These are phyloP conservation scores for Murraya koenigii DNA, from an alignment of 345 rosid genomes.

Conservation along the genomic window DNA sequence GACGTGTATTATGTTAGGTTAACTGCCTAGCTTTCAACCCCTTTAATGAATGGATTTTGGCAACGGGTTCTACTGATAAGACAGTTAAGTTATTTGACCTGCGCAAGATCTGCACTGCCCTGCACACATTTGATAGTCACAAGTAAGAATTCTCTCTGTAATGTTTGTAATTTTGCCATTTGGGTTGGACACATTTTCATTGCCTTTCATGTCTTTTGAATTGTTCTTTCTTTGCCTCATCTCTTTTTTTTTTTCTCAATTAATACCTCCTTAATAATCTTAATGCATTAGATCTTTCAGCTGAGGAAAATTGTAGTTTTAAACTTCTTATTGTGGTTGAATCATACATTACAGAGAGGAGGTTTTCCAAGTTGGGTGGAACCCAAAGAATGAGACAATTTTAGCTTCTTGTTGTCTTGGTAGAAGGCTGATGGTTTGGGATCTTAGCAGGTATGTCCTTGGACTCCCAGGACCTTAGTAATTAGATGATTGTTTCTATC, in stretches of 20 bases:
- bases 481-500: not conserved
- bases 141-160: conserved; percentile 56
- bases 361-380: conserved; percentile 99
- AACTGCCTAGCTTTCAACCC: conserved; percentile 99
- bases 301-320: not conserved
- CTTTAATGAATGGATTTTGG: conserved; percentile 97
- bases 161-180: too few relatives aligned
- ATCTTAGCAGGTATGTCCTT: conserved; percentile 85
- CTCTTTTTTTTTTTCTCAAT: too few relatives aligned
- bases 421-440: conserved; percentile 99
- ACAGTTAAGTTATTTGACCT: conserved; percentile 93
- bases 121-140: conserved; percentile 94
- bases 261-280: too few relatives aligned
- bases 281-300: not conserved
- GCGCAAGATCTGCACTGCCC: conserved; percentile 78
- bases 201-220: too few relatives aligned
- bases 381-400: conserved; percentile 93
- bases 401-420: conserved; percentile 99
- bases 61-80: conserved; percentile 98
- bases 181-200: too few relatives aligned
- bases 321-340: not conserved
- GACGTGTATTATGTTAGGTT: conserved; percentile 44
- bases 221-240: too few relatives aligned
- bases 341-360: conserved; percentile 62
- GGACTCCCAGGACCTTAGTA: not conserved